Conservation (phyloP, 352 stramenopile species). For the Globisporangium iwayamae region DNA sequence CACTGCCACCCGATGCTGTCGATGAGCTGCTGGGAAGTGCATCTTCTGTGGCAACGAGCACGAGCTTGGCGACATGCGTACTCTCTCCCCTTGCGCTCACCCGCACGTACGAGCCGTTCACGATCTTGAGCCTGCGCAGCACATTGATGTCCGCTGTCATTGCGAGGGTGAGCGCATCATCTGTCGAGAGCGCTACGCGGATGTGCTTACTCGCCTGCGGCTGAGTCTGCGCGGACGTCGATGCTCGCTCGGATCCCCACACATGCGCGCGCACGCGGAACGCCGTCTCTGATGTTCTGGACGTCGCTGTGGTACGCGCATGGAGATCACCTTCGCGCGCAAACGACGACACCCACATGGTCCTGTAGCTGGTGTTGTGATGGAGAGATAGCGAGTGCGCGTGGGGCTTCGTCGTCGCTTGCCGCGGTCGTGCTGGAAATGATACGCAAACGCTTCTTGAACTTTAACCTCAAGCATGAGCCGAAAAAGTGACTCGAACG, state of each 20-base stretch:
- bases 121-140: slow-evolving; percentile 35
- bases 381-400: not conserved
- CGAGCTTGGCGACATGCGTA: slow-evolving; percentile 34
- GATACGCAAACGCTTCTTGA: slow-evolving; percentile 32
- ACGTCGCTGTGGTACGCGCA: not conserved
- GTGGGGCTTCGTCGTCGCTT: not conserved
- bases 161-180: slow-evolving; percentile 32
- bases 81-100: slow-evolving; percentile 14
- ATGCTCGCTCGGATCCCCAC: slow-evolving; percentile 22
- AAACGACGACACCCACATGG: slow-evolving; percentile 64
- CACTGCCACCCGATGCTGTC: not conserved
- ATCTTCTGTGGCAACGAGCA: slow-evolving; percentile 16
- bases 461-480: slow-evolving; percentile 10
- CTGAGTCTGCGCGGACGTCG: not conserved
- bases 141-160: slow-evolving; percentile 37
- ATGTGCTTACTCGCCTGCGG: not conserved
- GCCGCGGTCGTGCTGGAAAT: slow-evolving; percentile 7
- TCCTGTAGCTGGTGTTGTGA: not conserved
- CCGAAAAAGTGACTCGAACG: not conserved
- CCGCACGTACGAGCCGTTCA: slow-evolving; percentile 53
- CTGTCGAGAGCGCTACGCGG: slow-evolving; percentile 5
- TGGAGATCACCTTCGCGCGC: slow-evolving; percentile 12
- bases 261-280: slow-evolving; percentile 27
- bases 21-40: slow-evolving; percentile 13
- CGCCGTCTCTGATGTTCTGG: not conserved